Evolutionary conservation across 2,329 filamentous ascomycete genomes (phyloP).

Genomic region (Hymenoscyphus occultus): DNA sequence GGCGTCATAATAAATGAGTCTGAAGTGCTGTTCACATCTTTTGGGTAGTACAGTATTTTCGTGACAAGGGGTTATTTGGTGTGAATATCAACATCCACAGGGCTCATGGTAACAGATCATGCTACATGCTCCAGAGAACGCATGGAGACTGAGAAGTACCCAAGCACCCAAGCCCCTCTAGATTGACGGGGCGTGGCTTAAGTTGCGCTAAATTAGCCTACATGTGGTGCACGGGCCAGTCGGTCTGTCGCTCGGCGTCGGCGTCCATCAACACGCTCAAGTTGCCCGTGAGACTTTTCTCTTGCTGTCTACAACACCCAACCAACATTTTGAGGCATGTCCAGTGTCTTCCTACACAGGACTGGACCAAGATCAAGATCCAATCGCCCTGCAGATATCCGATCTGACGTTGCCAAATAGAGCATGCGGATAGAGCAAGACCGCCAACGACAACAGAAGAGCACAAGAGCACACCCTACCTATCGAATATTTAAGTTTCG

Average conservation of each 20-base stretch:
- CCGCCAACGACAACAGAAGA: not conserved
- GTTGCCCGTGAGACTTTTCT: not conserved
- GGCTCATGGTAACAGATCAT: not conserved
- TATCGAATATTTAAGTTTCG: not conserved
- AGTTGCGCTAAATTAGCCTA: not conserved
- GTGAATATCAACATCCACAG: not conserved
- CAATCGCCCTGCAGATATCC: not conserved
- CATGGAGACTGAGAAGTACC: not conserved
- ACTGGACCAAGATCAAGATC: not conserved
- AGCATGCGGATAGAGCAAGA: not conserved
- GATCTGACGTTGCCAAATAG: not conserved
- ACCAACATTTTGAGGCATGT: not conserved
- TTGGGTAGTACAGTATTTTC: not conserved
- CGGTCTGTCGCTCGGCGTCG: not conserved
- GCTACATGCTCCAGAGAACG: not conserved
- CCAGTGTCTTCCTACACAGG: slow-evolving; percentile 3
- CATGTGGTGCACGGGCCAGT: not conserved
- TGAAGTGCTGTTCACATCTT: not conserved
- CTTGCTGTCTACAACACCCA: not conserved
- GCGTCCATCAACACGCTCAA: not conserved
- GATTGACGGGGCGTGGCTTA: not conserved
- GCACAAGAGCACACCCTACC: not conserved
- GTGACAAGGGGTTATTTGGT: not conserved
- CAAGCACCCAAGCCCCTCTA: too few relatives aligned
- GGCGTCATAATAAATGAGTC: not conserved